Percentiles rank a stretch among this genome's conserved stretches.
Evolutionary conservation across 1,284 basidiomycete species (phyloP).

Genomic region (Papiliotrema fonsecae): DNA sequence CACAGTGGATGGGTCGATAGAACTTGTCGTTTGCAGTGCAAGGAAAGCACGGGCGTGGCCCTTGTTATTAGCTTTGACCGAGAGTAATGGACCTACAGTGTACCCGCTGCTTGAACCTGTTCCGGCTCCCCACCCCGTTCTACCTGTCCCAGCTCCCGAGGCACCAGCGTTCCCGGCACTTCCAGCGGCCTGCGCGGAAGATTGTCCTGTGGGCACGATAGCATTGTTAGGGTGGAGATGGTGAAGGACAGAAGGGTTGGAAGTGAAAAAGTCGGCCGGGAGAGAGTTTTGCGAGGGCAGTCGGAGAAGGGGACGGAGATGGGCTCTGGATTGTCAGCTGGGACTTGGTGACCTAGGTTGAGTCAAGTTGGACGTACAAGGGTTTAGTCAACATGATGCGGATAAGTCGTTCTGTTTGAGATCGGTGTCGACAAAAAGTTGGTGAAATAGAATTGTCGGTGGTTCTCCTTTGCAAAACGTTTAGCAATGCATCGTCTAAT

Average conservation of each 20-base stretch:
- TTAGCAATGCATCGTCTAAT: background rate
- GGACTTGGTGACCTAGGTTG: no score
- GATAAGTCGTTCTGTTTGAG: background rate
- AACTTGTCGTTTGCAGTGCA: constrained; percentile 28
- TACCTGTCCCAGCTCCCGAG: constrained; percentile 25
- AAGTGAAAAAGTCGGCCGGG: constrained; percentile 45
- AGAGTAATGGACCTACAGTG: constrained; percentile 23
- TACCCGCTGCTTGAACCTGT: constrained; percentile 35
- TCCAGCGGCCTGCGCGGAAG: constrained; percentile 25
- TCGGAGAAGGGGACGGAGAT: constrained; percentile 45
- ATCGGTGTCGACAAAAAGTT: no score
- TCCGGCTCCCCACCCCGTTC: constrained; percentile 34
- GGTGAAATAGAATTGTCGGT: background rate
- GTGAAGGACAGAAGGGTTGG: constrained; percentile 46
- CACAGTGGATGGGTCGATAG: constrained; percentile 24
- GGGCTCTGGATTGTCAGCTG: constrained; percentile 35
- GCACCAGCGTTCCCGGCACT: constrained; percentile 6
- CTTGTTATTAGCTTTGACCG: constrained; percentile 5
- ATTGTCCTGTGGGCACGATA: constrained; percentile 16
- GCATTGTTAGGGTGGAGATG: constrained; percentile 27
- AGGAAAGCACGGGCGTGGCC: constrained; percentile 44
- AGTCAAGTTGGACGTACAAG: constrained; percentile 32
- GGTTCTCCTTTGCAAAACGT: background rate
- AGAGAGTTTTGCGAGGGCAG: constrained; percentile 21
- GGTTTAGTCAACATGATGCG: constrained; percentile 42